Evolutionary conservation across 2,329 filamentous ascomycete species (phyloP).

Genomic region (Pezicula neosporulosa): DNA sequence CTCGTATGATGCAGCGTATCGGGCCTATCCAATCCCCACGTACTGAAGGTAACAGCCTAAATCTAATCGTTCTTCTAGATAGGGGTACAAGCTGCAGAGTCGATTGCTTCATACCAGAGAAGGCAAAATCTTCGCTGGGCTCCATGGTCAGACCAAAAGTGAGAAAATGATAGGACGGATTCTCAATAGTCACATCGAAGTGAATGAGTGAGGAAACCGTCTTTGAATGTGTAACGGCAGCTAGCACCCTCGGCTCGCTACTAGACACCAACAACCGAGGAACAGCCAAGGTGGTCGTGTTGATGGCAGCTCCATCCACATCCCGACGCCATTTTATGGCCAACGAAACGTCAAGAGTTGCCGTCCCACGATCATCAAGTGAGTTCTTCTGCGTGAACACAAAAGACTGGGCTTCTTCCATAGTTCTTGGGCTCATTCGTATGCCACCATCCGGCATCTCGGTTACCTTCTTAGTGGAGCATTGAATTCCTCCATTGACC

Average conservation of each 20-base stretch:
- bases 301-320: constrained; percentile 31
- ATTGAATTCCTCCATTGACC: constrained; percentile 60
- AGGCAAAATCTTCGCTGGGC: constrained; percentile 86
- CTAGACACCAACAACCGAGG: constrained; percentile 79
- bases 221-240: constrained; percentile 45
- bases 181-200: constrained; percentile 75
- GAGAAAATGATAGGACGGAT: constrained; percentile 89
- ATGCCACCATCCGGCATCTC: constrained; percentile 36
- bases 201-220: constrained; percentile 31
- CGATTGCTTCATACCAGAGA: constrained; percentile 81
- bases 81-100: constrained; percentile 80
- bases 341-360: constrained; percentile 71
- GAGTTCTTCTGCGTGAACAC: constrained; percentile 71
- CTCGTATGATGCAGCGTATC: constrained; percentile 67
- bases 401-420: constrained; percentile 70
- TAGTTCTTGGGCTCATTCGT: constrained; percentile 59
- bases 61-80: constrained; percentile 70
- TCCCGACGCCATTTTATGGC: constrained; percentile 73
- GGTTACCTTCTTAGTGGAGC: constrained; percentile 40
- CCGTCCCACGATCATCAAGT: constrained; percentile 77
- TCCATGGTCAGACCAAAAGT: constrained; percentile 94
- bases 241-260: constrained; percentile 77
- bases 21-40: constrained; percentile 68
- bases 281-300: constrained; percentile 68
- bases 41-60: constrained; percentile 67